These are phyloP conservation scores for Saccharomycopsis selenospora DNA, from an alignment of 805 yeast species.

Conservation along the genomic window DNA sequence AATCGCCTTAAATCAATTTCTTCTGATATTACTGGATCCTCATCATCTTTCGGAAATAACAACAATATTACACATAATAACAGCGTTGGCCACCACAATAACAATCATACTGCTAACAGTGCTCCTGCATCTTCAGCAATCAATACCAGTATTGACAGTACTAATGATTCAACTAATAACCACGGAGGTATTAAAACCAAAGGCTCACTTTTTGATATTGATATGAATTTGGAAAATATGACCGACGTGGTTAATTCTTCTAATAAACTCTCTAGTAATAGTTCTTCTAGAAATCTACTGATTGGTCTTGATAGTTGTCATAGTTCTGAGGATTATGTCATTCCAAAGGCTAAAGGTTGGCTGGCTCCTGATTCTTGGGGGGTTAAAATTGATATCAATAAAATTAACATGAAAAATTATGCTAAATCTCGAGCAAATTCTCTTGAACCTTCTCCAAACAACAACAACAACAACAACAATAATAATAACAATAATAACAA, in stretches of 20 bases:
- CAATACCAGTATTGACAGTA: too few species aligned
- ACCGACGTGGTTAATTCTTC: slow-evolving; percentile 10
- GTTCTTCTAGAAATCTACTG: slow-evolving; percentile 5
- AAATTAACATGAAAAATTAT: slow-evolving; percentile 3
- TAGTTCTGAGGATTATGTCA: neutral
- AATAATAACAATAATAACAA: neutral
- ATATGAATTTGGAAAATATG: slow-evolving; percentile 8
- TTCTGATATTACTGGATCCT: slow-evolving; percentile 9
- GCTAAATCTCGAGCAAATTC: slow-evolving; percentile 4
- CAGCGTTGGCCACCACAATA: too few species aligned
- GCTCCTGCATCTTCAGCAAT: neutral
- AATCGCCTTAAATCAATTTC: slow-evolving; percentile 14
- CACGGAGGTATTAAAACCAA: neutral
- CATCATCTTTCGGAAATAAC: too few species aligned
- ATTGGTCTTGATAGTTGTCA: neutral
- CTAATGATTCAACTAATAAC: too few species aligned
- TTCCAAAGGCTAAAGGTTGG: slow-evolving; percentile 28
- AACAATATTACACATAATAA: too few species aligned
- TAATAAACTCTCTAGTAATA: neutral
- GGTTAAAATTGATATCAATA: slow-evolving; percentile 29
- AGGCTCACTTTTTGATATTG: slow-evolving; percentile 13
- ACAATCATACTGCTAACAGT: too few species aligned
- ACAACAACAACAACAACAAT: neutral
- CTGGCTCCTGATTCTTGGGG: slow-evolving; percentile 45
- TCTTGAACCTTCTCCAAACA: slow-evolving; percentile 5